Evolutionary conservation across 306 rosid species (phyloP), one percentile per base, ranked within the genome.

Genomic region (Gastrolobium bilobum): DNA sequence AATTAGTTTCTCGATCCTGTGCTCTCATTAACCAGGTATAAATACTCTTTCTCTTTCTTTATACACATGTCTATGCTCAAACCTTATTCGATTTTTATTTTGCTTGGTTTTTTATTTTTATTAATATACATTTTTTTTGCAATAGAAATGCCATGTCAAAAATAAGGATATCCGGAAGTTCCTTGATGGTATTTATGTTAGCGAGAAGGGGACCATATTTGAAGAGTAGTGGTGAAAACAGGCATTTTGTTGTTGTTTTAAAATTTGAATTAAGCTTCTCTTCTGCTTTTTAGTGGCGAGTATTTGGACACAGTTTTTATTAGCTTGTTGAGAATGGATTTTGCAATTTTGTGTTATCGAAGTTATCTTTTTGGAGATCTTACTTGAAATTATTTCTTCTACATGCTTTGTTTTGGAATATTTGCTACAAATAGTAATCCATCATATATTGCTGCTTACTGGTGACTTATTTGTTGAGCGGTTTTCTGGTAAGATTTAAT

Each of bases 91-190:
- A 26, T 44, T 68, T 64, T 66, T 37, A 44, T 4, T 2, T 15
- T 75, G 20, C 3, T 81, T 65, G 11, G 5, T 4, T 15, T 4
- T 46, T 50, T 1, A n/a, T n/a, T n/a, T n/a, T 4, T 48, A 1
- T 13, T 2, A 37, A 11, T 68, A 1, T 35, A 39, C n/a, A n/a
- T n/a, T 0, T 15, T 7, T 59, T 43, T 76, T 81, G 71, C 2
- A 11, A 82, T 94, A 93, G 96, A 93, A 93, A 91, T 93, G 97
- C 31, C 94, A 93, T 50, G 97, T 93, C 2, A 90, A 93, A 68
- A 93, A 93, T 14, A 93, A 93, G 77, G 97, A 93, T 88, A 91
- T 93, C 73, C 47, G 97, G 81, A 93, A 93, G 91, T 93, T 93
- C 30, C 91, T 93, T 70, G 97, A 93, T 26, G 94, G 97, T 70